Percentiles rank a stretch among this genome's conserved stretches.
Evolutionary conservation across 768 basidiomycete genomes (phyloP).

Genomic region (Lactifluus piperatus): DNA sequence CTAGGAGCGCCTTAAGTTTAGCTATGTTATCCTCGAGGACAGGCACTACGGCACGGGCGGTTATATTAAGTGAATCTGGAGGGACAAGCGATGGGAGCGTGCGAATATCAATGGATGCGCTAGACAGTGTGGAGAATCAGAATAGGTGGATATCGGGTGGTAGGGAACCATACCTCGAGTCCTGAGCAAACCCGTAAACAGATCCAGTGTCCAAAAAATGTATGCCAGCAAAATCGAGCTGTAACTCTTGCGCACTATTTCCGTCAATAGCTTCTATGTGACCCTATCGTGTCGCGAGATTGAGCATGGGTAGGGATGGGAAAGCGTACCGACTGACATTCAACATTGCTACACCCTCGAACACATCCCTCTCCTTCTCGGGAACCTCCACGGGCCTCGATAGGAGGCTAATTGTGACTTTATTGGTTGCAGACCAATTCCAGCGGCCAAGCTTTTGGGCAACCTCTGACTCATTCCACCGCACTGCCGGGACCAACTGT

Average conservation of each 20-base stretch:
- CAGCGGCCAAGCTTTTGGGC: slow-evolving; percentile 43
- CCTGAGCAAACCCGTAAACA: slow-evolving; percentile 66
- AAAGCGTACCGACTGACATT: slow-evolving; percentile 40
- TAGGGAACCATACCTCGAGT: slow-evolving; percentile 40
- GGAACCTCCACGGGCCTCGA: slow-evolving; percentile 41
- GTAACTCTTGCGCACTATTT: slow-evolving; percentile 45
- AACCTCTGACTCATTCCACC: slow-evolving; percentile 47
- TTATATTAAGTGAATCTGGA: neutral
- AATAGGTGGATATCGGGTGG: neutral
- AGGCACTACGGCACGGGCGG: slow-evolving; percentile 17
- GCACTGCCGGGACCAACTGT: slow-evolving; percentile 27
- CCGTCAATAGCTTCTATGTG: slow-evolving; percentile 57
- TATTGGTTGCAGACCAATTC: slow-evolving; percentile 63
- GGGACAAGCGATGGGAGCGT: slow-evolving; percentile 12
- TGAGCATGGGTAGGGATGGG: neutral
- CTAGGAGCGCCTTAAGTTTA: slow-evolving; percentile 1
- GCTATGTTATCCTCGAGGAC: slow-evolving; percentile 9
- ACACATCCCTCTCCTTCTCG: slow-evolving; percentile 27
- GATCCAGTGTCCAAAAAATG: slow-evolving; percentile 68
- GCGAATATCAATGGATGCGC: slow-evolving; percentile 6
- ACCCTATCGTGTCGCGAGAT: slow-evolving; percentile 38
- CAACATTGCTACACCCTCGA: slow-evolving; percentile 46
- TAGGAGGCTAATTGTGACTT: slow-evolving; percentile 54
- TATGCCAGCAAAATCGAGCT: slow-evolving; percentile 68
- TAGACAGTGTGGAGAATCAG: neutral